phyloP scores from a whole-genome alignment of 148 eudicot species.

The Beta vulgaris region DNA sequence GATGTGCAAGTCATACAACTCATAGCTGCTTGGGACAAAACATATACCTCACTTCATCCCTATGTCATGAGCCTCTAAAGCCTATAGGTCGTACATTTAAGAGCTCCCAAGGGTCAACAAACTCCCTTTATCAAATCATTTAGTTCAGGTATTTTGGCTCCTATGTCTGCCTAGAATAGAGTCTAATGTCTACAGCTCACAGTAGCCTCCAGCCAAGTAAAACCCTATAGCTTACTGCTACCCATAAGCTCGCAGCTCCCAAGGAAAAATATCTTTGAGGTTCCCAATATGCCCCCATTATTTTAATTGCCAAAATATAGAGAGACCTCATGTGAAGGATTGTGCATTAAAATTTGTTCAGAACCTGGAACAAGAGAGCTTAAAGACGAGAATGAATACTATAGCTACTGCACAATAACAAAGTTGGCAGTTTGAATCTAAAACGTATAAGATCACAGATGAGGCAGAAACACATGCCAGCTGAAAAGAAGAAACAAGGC shows the following conservation, averaged over 20 bases:
- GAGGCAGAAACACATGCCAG: not conserved
- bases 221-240: not conserved
- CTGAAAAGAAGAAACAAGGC: not conserved
- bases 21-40: slow-evolving; percentile 5
- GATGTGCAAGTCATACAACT: not conserved
- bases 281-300: not conserved
- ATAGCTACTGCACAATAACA: slow-evolving; percentile 5
- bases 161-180: no score
- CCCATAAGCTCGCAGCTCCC: not conserved
- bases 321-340: not conserved
- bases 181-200: not conserved
- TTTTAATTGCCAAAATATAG: not conserved
- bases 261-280: not conserved
- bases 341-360: not conserved
- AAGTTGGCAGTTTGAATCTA: not conserved
- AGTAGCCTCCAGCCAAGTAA: not conserved
- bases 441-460: not conserved
- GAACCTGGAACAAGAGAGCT: not conserved
- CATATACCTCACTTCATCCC: not conserved
- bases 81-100: not conserved
- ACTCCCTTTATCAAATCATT: not conserved
- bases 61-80: not conserved
- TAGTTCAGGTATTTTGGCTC: not conserved
- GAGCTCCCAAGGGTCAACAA: not conserved
- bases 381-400: not conserved